Evolutionary conservation across 257 asterid genomes (phyloP), one percentile per base, ranked within the genome.

Genomic region (Cinchona pubescens): DNA sequence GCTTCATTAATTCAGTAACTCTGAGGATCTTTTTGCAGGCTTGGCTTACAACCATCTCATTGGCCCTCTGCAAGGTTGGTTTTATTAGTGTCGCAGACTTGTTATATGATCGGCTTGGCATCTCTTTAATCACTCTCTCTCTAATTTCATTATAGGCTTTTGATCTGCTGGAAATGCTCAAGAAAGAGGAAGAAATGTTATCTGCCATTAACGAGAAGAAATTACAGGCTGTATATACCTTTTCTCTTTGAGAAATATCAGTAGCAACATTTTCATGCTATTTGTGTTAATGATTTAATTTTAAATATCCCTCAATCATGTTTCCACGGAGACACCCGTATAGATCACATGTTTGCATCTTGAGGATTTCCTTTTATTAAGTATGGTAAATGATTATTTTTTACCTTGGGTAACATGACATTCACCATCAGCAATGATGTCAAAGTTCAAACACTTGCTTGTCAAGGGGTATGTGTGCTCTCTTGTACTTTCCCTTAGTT

Each of bases 171-270:
- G 99, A 95, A 78, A 88, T 92, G 99, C 88, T 95, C 69, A 92
- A 86, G 90, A 92, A 88, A 86, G 99, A 95, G 83, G 97, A 92
- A 73, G 97, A 90, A 72, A 92, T 95, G 92, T 91, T 95, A 49
- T 75, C 87, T 75, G 92, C 93, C 70, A 81, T 95, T 29, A 88
- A 74, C 79, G 98, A 90, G 76, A 88, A 88, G 76, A 89, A 86
- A 80, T 83, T 81, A 71, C 89, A 91, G 97, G 98, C n/a, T n/a
- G n/a, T 92, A 87, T 81, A 40, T n/a, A 71, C 16, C 30, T 64
- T 34, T 27, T 13, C 75, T 59, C 74, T 56, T 83, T 48, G 46
- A 40, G 40, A 59, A 45, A 38, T 65, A 21, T 21, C 27, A 11
- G 27, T 30, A 46, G 29, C 38, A 58, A 21, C 21, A 23, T 69